Evolutionary conservation across 169 alveolate genomes (phyloP).

Genomic region (Eimeria acervulina): DNA sequence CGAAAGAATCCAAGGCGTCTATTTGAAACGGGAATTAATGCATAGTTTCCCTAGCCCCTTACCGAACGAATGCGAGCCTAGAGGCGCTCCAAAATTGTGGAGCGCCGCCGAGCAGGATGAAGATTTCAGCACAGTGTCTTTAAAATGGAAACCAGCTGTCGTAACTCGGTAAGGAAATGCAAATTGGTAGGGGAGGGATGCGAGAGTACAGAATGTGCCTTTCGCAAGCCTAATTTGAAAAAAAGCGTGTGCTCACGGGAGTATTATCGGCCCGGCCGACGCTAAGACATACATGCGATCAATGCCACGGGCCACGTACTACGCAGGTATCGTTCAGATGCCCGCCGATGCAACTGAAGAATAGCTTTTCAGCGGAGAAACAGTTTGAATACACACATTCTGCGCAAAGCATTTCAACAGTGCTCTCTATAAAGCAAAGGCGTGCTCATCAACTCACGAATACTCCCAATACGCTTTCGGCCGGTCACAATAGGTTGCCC

Average conservation of each 20-base stretch:
- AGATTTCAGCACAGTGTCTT: neutral
- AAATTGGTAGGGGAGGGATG: neutral
- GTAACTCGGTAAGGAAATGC: neutral
- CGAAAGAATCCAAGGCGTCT: neutral
- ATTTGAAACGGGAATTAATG: neutral
- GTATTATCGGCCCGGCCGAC: neutral
- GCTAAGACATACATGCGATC: neutral
- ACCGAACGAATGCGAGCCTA: neutral
- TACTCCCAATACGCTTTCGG: neutral
- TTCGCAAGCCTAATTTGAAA: neutral
- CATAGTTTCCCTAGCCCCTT: neutral
- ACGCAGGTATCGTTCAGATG: neutral
- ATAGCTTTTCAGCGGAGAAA: neutral
- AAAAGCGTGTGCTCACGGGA: neutral
- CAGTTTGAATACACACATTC: neutral
- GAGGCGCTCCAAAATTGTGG: neutral
- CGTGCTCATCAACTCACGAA: neutral
- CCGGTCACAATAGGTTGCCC: too few relatives aligned
- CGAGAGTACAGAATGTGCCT: neutral
- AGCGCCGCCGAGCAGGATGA: neutral
- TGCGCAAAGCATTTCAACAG: neutral
- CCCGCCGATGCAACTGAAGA: neutral
- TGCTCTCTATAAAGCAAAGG: neutral
- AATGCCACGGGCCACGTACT: neutral
- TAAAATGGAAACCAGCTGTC: neutral